phyloP scores from a whole-genome alignment of 2,329 filamentous ascomycete genomes.

The Penicillium sp. region DNA sequence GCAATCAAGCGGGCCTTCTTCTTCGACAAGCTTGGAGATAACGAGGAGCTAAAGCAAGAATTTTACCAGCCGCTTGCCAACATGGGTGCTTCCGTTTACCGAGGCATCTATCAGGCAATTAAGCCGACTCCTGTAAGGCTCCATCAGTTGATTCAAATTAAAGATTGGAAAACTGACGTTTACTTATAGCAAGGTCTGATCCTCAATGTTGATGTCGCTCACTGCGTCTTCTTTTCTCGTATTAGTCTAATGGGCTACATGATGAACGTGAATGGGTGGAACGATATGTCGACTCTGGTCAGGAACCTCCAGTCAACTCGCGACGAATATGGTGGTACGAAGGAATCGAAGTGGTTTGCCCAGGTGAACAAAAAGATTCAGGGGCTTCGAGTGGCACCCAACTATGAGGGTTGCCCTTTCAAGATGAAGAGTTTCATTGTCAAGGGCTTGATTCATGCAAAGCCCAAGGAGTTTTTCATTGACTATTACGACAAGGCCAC shows the following conservation, averaged over 20 bases:
- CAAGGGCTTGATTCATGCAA: conserved; percentile 46
- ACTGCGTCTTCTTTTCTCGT: conserved; percentile 79
- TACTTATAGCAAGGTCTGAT: conserved; percentile 61
- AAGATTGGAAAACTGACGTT: background rate
- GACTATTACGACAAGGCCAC: conserved; percentile 42
- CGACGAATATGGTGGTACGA: conserved; percentile 26
- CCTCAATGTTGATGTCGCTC: conserved; percentile 87
- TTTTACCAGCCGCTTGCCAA: conserved; percentile 28
- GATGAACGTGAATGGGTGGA: conserved; percentile 33
- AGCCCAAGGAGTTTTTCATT: conserved; percentile 48
- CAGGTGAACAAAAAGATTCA: conserved; percentile 24
- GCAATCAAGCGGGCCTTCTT: conserved; percentile 76
- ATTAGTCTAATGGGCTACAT: conserved; percentile 39
- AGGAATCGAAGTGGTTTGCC: conserved; percentile 19
- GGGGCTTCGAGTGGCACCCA: conserved; percentile 41
- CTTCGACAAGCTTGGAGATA: conserved; percentile 59
- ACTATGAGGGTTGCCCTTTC: conserved; percentile 38
- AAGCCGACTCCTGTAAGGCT: conserved; percentile 64
- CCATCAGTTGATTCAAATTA: conserved; percentile 1
- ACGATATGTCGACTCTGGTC: conserved; percentile 35
- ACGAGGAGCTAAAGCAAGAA: conserved; percentile 53
- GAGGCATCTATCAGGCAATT: conserved; percentile 85
- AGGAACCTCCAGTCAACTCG: conserved; percentile 22
- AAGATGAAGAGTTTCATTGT: conserved; percentile 51
- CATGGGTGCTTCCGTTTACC: conserved; percentile 70